Conservation (phyloP, 345 rosid genomes). For the Carallia brachiata region DNA sequence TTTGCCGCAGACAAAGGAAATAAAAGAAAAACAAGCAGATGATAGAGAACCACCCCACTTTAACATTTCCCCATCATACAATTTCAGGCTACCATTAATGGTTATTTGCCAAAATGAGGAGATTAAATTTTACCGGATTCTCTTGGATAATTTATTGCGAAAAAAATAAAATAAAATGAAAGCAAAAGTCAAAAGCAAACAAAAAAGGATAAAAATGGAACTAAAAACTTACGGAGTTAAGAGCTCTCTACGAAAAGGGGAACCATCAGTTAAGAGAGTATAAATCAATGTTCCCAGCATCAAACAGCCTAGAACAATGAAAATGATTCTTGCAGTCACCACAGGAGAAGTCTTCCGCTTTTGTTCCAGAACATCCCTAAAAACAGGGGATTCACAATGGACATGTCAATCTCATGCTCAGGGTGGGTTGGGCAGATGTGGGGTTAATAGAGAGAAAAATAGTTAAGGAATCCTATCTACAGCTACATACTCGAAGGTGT, state of each 20-base stretch:
- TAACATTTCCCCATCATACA: neutral
- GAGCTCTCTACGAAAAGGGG: constrained; percentile 85
- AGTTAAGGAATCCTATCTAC: too few relatives aligned
- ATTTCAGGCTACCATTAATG: neutral
- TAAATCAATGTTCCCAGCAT: constrained; percentile 74
- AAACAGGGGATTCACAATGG: constrained; percentile 5
- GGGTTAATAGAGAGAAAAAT: too few relatives aligned
- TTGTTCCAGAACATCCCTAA: constrained; percentile 44
- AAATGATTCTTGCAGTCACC: constrained; percentile 51
- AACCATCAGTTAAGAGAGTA: constrained; percentile 66
- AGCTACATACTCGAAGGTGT: too few relatives aligned
- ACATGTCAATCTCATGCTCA: neutral
- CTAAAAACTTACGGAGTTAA: constrained; percentile 62
- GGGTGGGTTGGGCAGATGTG: too few relatives aligned
- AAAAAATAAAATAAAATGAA: neutral
- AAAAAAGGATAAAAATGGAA: neutral
- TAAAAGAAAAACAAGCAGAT: neutral
- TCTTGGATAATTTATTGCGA: neutral
- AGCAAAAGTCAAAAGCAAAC: neutral
- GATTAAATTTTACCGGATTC: neutral
- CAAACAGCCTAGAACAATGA: constrained; percentile 58
- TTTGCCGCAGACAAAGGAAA: neutral
- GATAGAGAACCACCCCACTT: neutral
- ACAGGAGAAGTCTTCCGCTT: constrained; percentile 49
- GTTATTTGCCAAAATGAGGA: neutral